Evolutionary conservation across 345 rosid genomes (phyloP).

Genomic region (Arabidopsis arenosa): DNA sequence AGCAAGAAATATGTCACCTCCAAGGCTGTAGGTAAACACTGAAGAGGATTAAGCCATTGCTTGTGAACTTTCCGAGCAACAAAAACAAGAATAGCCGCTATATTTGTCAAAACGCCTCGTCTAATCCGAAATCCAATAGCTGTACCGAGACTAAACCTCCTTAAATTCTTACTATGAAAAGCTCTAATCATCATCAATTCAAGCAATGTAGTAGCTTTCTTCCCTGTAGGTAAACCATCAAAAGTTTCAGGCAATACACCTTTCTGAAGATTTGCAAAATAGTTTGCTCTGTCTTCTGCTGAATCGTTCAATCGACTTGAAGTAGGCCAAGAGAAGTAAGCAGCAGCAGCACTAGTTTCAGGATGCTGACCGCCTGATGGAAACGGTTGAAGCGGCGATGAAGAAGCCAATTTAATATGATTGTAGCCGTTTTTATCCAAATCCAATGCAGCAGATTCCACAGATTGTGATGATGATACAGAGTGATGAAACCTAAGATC

Average conservation of each 20-base stretch:
- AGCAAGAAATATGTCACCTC: slow-evolving; percentile 53
- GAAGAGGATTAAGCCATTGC: slow-evolving; percentile 80
- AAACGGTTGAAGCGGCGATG: slow-evolving; percentile 65
- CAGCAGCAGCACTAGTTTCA: slow-evolving; percentile 67
- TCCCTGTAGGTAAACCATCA: slow-evolving; percentile 65
- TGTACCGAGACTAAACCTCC: slow-evolving; percentile 80
- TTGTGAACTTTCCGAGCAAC: slow-evolving; percentile 82
- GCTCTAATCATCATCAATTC: slow-evolving; percentile 86
- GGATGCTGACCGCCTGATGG: slow-evolving; percentile 76
- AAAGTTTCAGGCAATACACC: slow-evolving; percentile 77
- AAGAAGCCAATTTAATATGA: slow-evolving; percentile 56
- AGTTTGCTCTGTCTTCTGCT: slow-evolving; percentile 73
- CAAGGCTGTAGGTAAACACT: slow-evolving; percentile 74
- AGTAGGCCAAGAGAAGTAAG: slow-evolving; percentile 86
- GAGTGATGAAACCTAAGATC: slow-evolving; percentile 55
- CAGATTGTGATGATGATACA: slow-evolving; percentile 58
- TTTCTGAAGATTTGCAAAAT: slow-evolving; percentile 77
- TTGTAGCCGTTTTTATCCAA: slow-evolving; percentile 60
- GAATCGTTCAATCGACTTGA: slow-evolving; percentile 67
- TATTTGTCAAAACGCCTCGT: slow-evolving; percentile 66
- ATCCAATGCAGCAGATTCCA: slow-evolving; percentile 69
- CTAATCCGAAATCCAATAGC: slow-evolving; percentile 80
- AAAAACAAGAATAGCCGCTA: slow-evolving; percentile 77
- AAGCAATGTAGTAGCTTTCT: slow-evolving; percentile 75
- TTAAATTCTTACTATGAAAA: slow-evolving; percentile 75